Evolutionary conservation across 2,329 filamentous ascomycete genomes (phyloP).

Genomic region (Esteya vermicola): DNA sequence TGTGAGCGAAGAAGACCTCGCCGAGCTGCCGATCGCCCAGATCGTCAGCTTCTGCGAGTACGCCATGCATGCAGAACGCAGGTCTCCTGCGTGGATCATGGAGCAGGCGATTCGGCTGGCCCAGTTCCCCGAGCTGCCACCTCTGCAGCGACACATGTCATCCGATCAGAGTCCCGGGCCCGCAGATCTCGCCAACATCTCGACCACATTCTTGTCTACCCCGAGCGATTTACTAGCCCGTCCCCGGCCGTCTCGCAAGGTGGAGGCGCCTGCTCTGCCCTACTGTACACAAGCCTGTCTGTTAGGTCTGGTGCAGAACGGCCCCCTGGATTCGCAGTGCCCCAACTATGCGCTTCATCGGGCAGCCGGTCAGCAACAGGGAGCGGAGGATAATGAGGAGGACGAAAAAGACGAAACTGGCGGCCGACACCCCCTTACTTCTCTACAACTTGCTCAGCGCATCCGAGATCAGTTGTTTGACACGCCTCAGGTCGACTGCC

Average conservation of each 20-base stretch:
- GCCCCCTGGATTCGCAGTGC: slow-evolving; percentile 1
- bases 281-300: slow-evolving; percentile 9
- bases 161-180: slow-evolving; percentile 1
- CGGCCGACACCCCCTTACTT: slow-evolving; percentile 3
- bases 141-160: slow-evolving; percentile 3
- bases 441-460: slow-evolving; percentile 3
- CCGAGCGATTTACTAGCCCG: slow-evolving; percentile 3
- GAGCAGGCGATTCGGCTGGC: slow-evolving; percentile 2
- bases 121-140: slow-evolving; percentile 5
- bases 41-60: slow-evolving; percentile 4
- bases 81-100: slow-evolving; percentile 2
- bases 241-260: slow-evolving; percentile 4
- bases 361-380: background rate
- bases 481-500: slow-evolving; percentile 5
- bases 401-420: background rate
- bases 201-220: slow-evolving; percentile 4
- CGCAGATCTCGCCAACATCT: slow-evolving; percentile 3
- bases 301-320: slow-evolving; percentile 2
- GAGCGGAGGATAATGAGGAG: no score
- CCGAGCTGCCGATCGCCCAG: slow-evolving; percentile 1
- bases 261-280: background rate
- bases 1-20: slow-evolving; percentile 2
- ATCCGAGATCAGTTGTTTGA: slow-evolving; percentile 4
- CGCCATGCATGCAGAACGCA: slow-evolving; percentile 3
- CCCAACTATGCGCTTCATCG: slow-evolving; percentile 5